These are phyloP conservation scores for Sphagnum fallax DNA, from an alignment of 228 moss, liverwort and hornwort genomes.

Conservation along the genomic window DNA sequence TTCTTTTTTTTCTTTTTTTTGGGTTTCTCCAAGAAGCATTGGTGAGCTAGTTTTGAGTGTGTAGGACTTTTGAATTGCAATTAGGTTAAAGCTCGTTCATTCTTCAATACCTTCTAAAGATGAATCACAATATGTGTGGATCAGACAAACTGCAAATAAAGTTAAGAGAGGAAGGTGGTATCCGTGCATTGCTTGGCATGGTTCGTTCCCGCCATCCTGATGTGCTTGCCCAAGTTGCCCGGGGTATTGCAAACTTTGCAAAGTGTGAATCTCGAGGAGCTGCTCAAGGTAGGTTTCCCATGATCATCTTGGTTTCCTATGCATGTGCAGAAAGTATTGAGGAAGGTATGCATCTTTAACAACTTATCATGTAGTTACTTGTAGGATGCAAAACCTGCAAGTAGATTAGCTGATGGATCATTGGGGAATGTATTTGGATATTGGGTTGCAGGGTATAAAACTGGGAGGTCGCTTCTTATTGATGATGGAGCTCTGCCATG, in stretches of 20 bases:
- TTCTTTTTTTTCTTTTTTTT: not conserved
- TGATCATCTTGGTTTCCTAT: too few relatives aligned
- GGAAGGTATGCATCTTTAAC: too few relatives aligned
- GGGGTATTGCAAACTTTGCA: slow-evolving; percentile 93
- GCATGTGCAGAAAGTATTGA: too few relatives aligned
- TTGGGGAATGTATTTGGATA: not conserved
- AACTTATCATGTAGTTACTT: too few relatives aligned
- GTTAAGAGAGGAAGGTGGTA: slow-evolving; percentile 93
- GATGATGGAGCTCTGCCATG: slow-evolving; percentile 97
- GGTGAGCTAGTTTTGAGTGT: not conserved
- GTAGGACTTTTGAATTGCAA: too few relatives aligned
- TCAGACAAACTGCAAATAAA: slow-evolving; percentile 92
- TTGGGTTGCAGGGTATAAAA: slow-evolving; percentile 57
- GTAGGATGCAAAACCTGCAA: too few relatives aligned
- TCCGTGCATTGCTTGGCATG: slow-evolving; percentile 92
- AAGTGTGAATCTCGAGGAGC: slow-evolving; percentile 98
- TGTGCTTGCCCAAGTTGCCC: slow-evolving; percentile 69
- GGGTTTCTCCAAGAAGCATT: not conserved
- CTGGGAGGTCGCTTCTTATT: slow-evolving; percentile 84
- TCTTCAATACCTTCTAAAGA: too few relatives aligned
- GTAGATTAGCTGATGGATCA: too few relatives aligned
- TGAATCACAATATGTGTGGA: not conserved
- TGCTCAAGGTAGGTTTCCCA: slow-evolving; percentile 63
- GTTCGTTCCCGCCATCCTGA: slow-evolving; percentile 94
- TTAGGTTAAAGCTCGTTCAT: too few relatives aligned